Evolutionary conservation across 495 filamentous ascomycete species (phyloP).

Genomic region (Glutinoglossum americanum): DNA sequence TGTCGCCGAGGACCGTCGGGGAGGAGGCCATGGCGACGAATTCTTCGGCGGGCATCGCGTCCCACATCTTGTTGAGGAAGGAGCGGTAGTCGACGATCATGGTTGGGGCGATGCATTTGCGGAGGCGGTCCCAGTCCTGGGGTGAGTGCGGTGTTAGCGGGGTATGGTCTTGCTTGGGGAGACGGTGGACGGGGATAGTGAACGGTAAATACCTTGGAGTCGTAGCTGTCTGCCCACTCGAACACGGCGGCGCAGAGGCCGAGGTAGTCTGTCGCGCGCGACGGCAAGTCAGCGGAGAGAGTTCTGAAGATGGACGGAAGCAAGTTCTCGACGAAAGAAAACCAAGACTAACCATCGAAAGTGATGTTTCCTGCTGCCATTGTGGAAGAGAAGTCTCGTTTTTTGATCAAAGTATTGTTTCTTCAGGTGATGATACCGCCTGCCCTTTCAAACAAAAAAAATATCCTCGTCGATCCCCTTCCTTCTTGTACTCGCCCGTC

Average conservation of each 20-base stretch:
- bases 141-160: background rate
- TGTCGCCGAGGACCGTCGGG: conserved; percentile 13
- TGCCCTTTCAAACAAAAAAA: too few species aligned
- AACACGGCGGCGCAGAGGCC: conserved; percentile 30
- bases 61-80: conserved; percentile 11
- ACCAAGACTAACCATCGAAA: background rate
- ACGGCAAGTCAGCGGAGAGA: background rate
- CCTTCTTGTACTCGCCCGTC: too few species aligned
- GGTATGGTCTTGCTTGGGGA: background rate
- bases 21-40: conserved; percentile 14
- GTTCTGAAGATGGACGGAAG: too few species aligned
- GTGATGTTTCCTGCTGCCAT: background rate
- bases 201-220: conserved; percentile 45
- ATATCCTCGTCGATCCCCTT: too few species aligned
- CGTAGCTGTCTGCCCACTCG: conserved; percentile 72
- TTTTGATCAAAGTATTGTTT: too few species aligned
- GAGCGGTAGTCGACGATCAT: conserved; percentile 24
- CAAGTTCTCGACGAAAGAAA: too few species aligned
- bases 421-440: too few species aligned
- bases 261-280: conserved; percentile 23
- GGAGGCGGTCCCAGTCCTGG: conserved; percentile 54
- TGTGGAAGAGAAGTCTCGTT: too few species aligned
- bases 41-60: conserved; percentile 12
- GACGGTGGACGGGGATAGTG: too few species aligned
- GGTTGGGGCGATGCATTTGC: conserved; percentile 49